Evolutionary conservation across 345 rosid genomes (phyloP).

Genomic region (Hibiscus trionum): DNA sequence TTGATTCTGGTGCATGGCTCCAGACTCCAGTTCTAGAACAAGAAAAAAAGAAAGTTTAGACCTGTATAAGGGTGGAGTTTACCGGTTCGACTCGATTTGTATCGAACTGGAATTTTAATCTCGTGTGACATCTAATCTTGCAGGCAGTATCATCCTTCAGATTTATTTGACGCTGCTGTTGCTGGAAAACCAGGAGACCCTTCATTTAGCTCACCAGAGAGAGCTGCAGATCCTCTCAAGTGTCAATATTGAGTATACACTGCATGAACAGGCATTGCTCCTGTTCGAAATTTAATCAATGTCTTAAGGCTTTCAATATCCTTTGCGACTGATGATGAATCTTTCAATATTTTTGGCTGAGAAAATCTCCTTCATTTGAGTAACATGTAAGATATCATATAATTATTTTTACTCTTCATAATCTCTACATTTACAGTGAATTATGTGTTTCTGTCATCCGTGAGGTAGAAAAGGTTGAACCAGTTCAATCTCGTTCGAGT

Average conservation of each 20-base stretch:
- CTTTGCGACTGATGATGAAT: no score
- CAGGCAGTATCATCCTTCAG: slow-evolving; percentile 74
- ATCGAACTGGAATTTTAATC: neutral
- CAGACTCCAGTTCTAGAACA: neutral
- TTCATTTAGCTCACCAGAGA: neutral
- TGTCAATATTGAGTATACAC: neutral
- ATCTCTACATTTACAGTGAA: no score
- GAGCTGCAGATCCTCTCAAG: neutral
- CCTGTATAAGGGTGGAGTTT: no score
- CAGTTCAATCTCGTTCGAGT: no score
- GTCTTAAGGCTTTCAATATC: no score
- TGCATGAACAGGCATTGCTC: neutral
- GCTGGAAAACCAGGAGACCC: neutral
- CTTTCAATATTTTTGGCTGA: no score
- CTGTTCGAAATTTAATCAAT: no score
- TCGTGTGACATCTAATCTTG: slow-evolving; percentile 3
- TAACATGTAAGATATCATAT: no score
- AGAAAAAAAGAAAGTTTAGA: neutral
- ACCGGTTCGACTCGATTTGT: neutral
- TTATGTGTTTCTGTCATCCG: no score
- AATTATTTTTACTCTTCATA: no score
- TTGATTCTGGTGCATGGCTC: neutral
- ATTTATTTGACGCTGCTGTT: slow-evolving; percentile 36
- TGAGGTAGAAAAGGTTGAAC: no score
- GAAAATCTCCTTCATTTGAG: no score